Evolutionary conservation across 2,329 filamentous ascomycete genomes (phyloP).

Genomic region (Xylariaceae sp.): DNA sequence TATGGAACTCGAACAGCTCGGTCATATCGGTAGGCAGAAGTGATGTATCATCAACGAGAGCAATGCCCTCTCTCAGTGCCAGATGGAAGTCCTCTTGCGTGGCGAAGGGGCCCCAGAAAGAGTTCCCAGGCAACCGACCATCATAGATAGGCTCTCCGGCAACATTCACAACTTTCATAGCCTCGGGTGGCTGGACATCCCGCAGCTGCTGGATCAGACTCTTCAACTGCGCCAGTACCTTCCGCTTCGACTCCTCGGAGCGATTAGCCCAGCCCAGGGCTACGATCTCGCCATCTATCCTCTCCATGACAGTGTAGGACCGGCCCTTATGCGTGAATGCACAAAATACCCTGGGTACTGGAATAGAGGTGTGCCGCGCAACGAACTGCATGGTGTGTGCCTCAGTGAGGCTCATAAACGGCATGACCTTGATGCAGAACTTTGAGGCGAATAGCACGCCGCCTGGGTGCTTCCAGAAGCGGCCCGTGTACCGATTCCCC

Average conservation of each 20-base stretch:
- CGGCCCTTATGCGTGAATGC: conserved; percentile 35
- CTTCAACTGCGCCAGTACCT: conserved; percentile 18
- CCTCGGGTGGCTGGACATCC: conserved; percentile 14
- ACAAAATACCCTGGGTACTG: conserved; percentile 40
- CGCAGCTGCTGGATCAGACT: conserved; percentile 20
- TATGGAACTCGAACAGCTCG: conserved; percentile 18
- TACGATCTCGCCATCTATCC: conserved; percentile 20
- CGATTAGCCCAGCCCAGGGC: not conserved
- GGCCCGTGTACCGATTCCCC: too few relatives aligned
- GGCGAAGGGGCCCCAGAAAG: conserved; percentile 29
- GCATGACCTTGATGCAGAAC: conserved; percentile 25
- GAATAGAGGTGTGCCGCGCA: conserved; percentile 36
- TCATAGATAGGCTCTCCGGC: conserved; percentile 26
- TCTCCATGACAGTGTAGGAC: conserved; percentile 44
- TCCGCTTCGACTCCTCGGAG: conserved; percentile 6
- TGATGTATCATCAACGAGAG: not conserved
- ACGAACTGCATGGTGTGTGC: conserved; percentile 37
- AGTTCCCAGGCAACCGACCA: conserved; percentile 17
- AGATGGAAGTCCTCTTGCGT: conserved; percentile 28
- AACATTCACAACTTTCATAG: conserved; percentile 15
- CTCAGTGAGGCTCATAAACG: conserved; percentile 29
- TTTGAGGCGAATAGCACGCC: too few relatives aligned
- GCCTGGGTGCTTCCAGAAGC: too few relatives aligned
- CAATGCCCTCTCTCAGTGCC: conserved; percentile 19
- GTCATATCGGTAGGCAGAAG: conserved; percentile 1